Conservation (phyloP, 306 rosid genomes). For the Corylus americana region DNA sequence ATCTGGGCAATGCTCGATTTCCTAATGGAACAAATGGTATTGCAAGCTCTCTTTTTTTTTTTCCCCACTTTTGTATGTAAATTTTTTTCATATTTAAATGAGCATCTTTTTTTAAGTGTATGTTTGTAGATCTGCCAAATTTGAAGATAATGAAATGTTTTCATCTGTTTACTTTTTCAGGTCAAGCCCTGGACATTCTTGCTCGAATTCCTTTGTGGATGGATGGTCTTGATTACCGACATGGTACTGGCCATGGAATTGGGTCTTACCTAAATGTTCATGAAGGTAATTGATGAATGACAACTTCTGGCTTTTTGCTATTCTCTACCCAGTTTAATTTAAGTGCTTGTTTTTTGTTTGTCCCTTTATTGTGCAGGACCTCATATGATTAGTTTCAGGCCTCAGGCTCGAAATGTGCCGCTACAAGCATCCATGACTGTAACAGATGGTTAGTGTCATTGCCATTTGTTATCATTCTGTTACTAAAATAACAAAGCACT, state of each 20-base stretch:
- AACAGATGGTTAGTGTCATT: slow-evolving; percentile 76
- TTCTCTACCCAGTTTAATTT: slow-evolving; percentile 6
- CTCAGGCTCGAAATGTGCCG: slow-evolving; percentile 82
- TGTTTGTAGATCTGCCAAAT: not conserved
- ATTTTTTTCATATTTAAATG: slow-evolving; percentile 13
- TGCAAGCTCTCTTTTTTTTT: not conserved
- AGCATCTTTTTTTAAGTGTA: slow-evolving; percentile 11
- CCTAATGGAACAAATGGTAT: slow-evolving; percentile 96
- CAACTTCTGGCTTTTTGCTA: slow-evolving; percentile 19
- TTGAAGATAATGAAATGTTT: not conserved
- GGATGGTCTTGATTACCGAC: slow-evolving; percentile 95
- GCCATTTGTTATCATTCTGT: not conserved
- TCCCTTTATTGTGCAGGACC: slow-evolving; percentile 65
- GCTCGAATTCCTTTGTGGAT: slow-evolving; percentile 96
- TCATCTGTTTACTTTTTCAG: slow-evolving; percentile 36
- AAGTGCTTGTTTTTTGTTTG: slow-evolving; percentile 3
- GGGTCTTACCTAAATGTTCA: slow-evolving; percentile 98
- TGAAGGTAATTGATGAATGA: slow-evolving; percentile 60
- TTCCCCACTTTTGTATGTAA: not conserved
- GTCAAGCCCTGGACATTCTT: slow-evolving; percentile 85
- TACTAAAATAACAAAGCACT: not conserved
- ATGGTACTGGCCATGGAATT: slow-evolving; percentile 99
- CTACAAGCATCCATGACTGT: slow-evolving; percentile 93
- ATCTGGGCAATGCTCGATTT: slow-evolving; percentile 87
- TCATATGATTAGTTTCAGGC: slow-evolving; percentile 93